phyloP scores from a whole-genome alignment of 129 eudicot genomes.

The Helianthus annuus region HanXRQr2.0-SUNRISE NC_035438.2:130121225-130121724 shows the following conservation, averaged over 20 bases:
- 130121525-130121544: conserved; percentile 78
- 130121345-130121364: conserved; percentile 99
- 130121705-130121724: no score
- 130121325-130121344: conserved; percentile 86
- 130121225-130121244: neutral
- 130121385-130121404: conserved; percentile 87
- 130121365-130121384: conserved; percentile 80
- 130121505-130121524: conserved; percentile 91
- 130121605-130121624: neutral
- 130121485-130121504: conserved; percentile 97
- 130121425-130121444: conserved; percentile 87
- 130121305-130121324: conserved; percentile 80
- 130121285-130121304: conserved; percentile 98
- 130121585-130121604: neutral
- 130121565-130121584: neutral
- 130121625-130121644: no score
- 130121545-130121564: conserved; percentile 72
- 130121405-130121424: conserved; percentile 98
- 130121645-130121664: no score
- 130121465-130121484: conserved; percentile 99
- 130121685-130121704: no score
- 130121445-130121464: conserved; percentile 90
- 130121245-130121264: neutral
- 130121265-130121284: conserved; percentile 88
- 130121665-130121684: no score